Evolutionary conservation across 1,139 yeast genomes (phyloP).

Genomic region (Taphrina confusa): DNA sequence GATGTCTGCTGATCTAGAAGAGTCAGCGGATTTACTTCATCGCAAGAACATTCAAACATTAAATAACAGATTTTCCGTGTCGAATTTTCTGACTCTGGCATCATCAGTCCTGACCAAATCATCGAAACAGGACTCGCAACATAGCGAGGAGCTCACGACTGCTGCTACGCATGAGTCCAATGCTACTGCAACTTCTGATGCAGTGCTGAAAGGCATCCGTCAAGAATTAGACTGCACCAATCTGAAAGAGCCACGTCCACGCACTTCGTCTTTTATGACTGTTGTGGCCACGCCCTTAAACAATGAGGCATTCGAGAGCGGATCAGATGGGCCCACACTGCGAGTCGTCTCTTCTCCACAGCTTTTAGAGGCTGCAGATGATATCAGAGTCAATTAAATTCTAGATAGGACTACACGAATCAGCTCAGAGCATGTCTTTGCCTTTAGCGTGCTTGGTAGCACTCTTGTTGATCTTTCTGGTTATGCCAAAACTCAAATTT

Average conservation of each 20-base stretch:
- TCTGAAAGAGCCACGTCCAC: neutral
- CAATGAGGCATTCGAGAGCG: neutral
- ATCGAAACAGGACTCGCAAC: neutral
- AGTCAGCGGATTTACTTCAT: neutral
- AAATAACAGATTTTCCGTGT: neutral
- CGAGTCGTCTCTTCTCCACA: neutral
- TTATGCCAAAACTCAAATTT: too few relatives aligned
- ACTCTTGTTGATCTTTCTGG: too few relatives aligned
- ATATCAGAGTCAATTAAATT: too few relatives aligned
- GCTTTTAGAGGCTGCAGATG: too few relatives aligned
- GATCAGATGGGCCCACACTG: neutral
- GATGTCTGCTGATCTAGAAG: neutral
- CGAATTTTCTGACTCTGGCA: constrained; percentile 1
- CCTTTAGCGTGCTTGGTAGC: too few relatives aligned
- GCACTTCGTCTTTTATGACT: constrained; percentile 2
- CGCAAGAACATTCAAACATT: neutral
- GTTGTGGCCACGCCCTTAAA: constrained; percentile 6
- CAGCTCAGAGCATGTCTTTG: too few relatives aligned
- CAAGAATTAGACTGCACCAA: neutral
- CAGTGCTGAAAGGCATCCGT: neutral
- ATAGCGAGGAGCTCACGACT: neutral
- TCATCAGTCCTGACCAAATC: constrained; percentile 2
- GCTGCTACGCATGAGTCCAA: neutral
- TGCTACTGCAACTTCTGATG: neutral
- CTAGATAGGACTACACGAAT: too few relatives aligned